Percentiles rank a stretch among this genome's conserved stretches.
These are phyloP conservation scores for Neltuma alba DNA, from an alignment of 306 rosid genomes.

Conservation along the genomic window DNA sequence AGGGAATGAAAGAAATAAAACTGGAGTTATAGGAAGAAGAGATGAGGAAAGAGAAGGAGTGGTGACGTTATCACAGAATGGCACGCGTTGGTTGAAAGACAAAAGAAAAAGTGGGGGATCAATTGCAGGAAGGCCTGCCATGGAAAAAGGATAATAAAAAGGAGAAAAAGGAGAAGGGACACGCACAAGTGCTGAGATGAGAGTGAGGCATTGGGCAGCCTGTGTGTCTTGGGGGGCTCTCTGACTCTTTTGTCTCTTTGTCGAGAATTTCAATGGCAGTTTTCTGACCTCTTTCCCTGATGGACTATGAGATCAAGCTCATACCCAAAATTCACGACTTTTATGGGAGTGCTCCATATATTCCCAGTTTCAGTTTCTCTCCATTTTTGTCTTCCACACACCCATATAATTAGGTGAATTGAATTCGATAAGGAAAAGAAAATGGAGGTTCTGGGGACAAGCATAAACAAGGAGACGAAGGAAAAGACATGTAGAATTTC, in stretches of 20 bases:
- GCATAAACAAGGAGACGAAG: not conserved
- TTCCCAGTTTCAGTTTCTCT: slow-evolving; percentile 4
- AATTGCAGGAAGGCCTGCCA: slow-evolving; percentile 47
- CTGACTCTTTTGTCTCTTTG: slow-evolving; percentile 66
- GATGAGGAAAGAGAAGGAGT: slow-evolving; percentile 11
- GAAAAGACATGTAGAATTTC: not conserved
- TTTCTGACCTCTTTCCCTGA: slow-evolving; percentile 36
- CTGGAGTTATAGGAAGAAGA: slow-evolving; percentile 1
- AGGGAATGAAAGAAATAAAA: not conserved
- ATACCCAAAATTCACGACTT: slow-evolving; percentile 23
- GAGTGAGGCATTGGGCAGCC: slow-evolving; percentile 28
- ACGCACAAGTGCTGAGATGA: not conserved
- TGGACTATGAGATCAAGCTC: slow-evolving; percentile 25
- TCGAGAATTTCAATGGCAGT: slow-evolving; percentile 62
- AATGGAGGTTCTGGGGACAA: not conserved
- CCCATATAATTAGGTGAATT: not conserved
- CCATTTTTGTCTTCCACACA: not conserved
- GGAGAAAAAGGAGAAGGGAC: not conserved
- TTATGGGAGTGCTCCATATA: not conserved
- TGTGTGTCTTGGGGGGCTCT: slow-evolving; percentile 38
- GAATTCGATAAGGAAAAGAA: not conserved
- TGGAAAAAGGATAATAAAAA: not conserved
- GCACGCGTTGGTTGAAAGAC: slow-evolving; percentile 66
- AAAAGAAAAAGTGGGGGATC: slow-evolving; percentile 31
- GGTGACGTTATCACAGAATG: slow-evolving; percentile 57